Evolutionary conservation across 1,284 basidiomycete genomes (phyloP).

Genomic region (Irpex lacteus): DNA sequence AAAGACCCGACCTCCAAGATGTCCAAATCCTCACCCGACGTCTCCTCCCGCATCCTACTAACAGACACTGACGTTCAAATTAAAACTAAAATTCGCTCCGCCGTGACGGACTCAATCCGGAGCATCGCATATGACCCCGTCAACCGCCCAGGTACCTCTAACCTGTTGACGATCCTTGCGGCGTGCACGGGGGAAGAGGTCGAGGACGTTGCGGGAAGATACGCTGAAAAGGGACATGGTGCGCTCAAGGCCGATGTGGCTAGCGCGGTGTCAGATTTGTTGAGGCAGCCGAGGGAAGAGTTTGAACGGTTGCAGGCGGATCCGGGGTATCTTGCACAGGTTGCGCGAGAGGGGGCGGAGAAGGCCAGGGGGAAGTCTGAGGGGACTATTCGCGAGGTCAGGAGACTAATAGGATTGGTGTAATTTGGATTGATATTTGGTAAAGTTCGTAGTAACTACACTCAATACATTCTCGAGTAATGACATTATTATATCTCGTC

Average conservation of each 20-base stretch:
- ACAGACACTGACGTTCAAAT: conserved; percentile 74
- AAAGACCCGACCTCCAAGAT: conserved; percentile 88
- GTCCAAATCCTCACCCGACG: conserved; percentile 89
- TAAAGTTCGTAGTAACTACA: neutral
- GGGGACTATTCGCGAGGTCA: conserved; percentile 67
- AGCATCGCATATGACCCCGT: conserved; percentile 79
- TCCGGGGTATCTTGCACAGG: conserved; percentile 55
- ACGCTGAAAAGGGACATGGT: conserved; percentile 59
- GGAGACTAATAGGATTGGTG: conserved; percentile 61
- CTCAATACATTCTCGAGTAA: neutral
- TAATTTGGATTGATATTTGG: conserved; percentile 1
- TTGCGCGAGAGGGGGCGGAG: conserved; percentile 64
- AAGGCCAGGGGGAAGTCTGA: conserved; percentile 63
- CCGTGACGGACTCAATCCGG: conserved; percentile 81
- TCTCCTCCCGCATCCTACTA: conserved; percentile 82
- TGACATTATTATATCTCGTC: neutral
- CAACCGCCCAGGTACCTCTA: conserved; percentile 78
- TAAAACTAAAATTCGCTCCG: conserved; percentile 68
- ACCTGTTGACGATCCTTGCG: conserved; percentile 77
- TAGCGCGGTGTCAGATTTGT: conserved; percentile 68
- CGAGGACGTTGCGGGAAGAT: conserved; percentile 45
- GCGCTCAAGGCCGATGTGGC: conserved; percentile 73
- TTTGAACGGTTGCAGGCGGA: conserved; percentile 67
- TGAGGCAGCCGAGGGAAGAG: conserved; percentile 70
- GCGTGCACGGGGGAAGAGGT: conserved; percentile 60